phyloP scores from a whole-genome alignment of 2,329 filamentous ascomycete genomes.

The Trichophyton verrucosum region DNA sequence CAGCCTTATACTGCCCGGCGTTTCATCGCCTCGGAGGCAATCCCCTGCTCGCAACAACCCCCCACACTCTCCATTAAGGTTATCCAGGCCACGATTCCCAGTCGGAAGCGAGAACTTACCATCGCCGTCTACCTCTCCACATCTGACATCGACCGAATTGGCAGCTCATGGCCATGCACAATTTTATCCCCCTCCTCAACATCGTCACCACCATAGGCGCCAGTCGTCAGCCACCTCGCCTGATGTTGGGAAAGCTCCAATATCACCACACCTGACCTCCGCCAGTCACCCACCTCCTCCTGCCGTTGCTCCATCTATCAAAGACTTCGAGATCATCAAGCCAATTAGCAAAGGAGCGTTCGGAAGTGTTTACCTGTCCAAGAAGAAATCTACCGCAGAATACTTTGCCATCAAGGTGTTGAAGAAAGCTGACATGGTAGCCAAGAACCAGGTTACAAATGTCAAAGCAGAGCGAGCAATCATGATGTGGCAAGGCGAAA shows the following conservation, averaged over 20 bases:
- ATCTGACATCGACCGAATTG: slow-evolving; percentile 67
- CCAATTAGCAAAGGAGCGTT: slow-evolving; percentile 98
- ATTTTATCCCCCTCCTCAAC: slow-evolving; percentile 40
- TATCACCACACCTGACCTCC: slow-evolving; percentile 69
- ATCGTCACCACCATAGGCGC: slow-evolving; percentile 61
- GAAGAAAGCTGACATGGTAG: slow-evolving; percentile 99
- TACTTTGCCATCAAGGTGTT: slow-evolving; percentile 98
- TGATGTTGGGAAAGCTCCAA: slow-evolving; percentile 52
- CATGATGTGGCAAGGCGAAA: slow-evolving; percentile 99
- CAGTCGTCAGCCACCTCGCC: slow-evolving; percentile 87
- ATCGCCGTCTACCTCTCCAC: slow-evolving; percentile 82
- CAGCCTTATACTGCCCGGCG: slow-evolving; percentile 70
- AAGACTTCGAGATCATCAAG: slow-evolving; percentile 98
- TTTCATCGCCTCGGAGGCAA: slow-evolving; percentile 66
- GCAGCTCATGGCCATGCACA: slow-evolving; percentile 33
- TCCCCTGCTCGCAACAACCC: slow-evolving; percentile 69
- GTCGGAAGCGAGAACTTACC: slow-evolving; percentile 43
- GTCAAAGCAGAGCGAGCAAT: slow-evolving; percentile 97
- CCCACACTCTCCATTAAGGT: slow-evolving; percentile 75
- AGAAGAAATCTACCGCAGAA: slow-evolving; percentile 96
- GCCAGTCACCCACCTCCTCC: slow-evolving; percentile 73
- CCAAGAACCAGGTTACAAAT: slow-evolving; percentile 98
- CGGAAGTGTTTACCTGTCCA: slow-evolving; percentile 92
- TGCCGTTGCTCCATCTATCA: slow-evolving; percentile 88
- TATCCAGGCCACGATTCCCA: slow-evolving; percentile 64